These are phyloP conservation scores for Camellia oleifera DNA, from an alignment of 179 eudicot genomes.

Conservation along the genomic window DNA sequence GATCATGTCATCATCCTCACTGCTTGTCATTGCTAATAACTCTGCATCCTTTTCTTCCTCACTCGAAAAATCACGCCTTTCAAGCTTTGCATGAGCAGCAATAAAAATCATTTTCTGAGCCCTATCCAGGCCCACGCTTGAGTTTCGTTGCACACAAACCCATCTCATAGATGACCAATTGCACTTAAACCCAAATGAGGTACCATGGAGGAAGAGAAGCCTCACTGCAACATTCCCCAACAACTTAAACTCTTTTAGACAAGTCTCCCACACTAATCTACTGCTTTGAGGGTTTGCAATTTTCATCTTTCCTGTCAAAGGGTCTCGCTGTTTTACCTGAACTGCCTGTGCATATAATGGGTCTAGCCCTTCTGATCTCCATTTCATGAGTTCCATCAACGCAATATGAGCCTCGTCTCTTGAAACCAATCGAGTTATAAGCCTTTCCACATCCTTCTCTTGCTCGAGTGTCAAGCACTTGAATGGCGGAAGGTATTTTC, in stretches of 20 bases:
- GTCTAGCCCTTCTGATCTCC: slow-evolving; percentile 90
- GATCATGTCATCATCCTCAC: slow-evolving; percentile 22
- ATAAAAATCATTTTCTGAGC: slow-evolving; percentile 82
- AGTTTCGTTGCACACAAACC: slow-evolving; percentile 47
- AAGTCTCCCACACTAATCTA: slow-evolving; percentile 90
- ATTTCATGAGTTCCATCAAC: slow-evolving; percentile 85
- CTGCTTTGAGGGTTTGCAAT: slow-evolving; percentile 85
- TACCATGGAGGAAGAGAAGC: slow-evolving; percentile 79
- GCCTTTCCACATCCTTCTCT: slow-evolving; percentile 81
- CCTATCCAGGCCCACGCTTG: slow-evolving; percentile 56
- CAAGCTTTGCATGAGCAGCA: slow-evolving; percentile 74
- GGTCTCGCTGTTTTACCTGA: slow-evolving; percentile 76
- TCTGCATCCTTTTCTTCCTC: slow-evolving; percentile 74
- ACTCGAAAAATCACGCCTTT: slow-evolving; percentile 52
- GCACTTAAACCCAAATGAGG: slow-evolving; percentile 67
- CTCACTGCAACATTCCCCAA: slow-evolving; percentile 78
- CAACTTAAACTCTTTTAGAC: slow-evolving; percentile 67
- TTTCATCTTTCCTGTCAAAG: slow-evolving; percentile 68
- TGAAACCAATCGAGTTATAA: slow-evolving; percentile 75
- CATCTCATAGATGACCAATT: slow-evolving; percentile 53
- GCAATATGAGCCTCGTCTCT: slow-evolving; percentile 81
- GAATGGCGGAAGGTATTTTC: slow-evolving; percentile 90
- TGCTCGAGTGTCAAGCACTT: slow-evolving; percentile 70
- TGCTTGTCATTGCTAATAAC: slow-evolving; percentile 6
- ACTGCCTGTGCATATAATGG: slow-evolving; percentile 90